Conservation (phyloP, 176 grass and related monocot species). For the Carex littledalei region DNA sequence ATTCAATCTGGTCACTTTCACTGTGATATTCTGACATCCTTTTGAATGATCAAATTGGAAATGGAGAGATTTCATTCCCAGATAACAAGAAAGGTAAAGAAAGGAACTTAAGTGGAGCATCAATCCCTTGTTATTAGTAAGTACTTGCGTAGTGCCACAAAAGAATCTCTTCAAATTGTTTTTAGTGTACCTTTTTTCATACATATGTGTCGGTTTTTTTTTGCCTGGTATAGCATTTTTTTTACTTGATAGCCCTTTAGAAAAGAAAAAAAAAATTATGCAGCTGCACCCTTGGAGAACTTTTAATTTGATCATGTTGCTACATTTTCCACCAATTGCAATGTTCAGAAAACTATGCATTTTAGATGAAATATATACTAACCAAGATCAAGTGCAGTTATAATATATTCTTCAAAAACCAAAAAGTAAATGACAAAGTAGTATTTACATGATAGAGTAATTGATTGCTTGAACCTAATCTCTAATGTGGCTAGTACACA, state of each 20-base stretch:
- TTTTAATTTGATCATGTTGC: not conserved
- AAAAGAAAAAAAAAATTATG: not conserved
- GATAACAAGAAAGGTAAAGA: not conserved
- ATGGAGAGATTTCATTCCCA: not conserved
- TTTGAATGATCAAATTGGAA: not conserved
- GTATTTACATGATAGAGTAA: slow-evolving; percentile 2
- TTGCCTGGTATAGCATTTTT: not conserved
- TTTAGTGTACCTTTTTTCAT: not conserved
- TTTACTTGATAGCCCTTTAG: not conserved
- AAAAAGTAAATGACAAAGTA: not conserved
- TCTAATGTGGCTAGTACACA: not conserved
- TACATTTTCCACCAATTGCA: not conserved
- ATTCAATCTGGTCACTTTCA: not conserved
- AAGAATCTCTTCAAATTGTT: slow-evolving; percentile 5
- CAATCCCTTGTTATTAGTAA: not conserved
- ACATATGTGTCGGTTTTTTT: not conserved
- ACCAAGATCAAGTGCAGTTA: not conserved
- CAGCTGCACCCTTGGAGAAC: not conserved
- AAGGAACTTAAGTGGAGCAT: slow-evolving; percentile 1
- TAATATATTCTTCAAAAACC: not conserved
- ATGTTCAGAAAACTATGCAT: not conserved
- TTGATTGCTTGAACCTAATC: slow-evolving; percentile 4
- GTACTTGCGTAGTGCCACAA: not conserved
- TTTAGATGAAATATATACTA: not conserved
- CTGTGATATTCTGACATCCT: not conserved